Base-by-base conservation (phyloP, 2,329 filamentous ascomycete genomes). In the Chaetomium globosum region DNA sequence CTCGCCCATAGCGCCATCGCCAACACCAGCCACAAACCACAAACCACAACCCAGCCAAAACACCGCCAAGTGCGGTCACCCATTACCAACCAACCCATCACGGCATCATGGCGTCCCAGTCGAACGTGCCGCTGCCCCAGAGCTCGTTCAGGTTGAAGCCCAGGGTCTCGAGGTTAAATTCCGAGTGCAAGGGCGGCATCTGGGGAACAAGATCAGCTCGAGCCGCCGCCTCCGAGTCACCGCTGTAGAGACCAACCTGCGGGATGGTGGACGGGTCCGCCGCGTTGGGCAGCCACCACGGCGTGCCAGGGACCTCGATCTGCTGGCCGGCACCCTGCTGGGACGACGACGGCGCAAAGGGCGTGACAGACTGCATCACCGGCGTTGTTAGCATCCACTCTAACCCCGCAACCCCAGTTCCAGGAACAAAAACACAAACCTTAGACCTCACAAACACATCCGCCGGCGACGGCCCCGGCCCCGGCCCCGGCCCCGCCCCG, bases 81-180 rank as follows among this genome's bases (percentile, higher is more conserved):
- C 39, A n/a, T n/a, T 16, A 4, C 39, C 39, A 16, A 43, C 39
- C 16, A 16, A 43, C 39, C 16, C 39, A 19, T 65, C 55, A 67
- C 46, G 60, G 46, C 63, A 69, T 69, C 62, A 66, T 67, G 4
- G 65, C 57, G 46, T 71, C 69, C 69, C 69, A 71, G 21, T 72
- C 72, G 69, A 71, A 72, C 2, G 49, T 67, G 13, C 69, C 68
- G 63, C 83, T 82, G 49, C 81, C 83, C 83, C 83, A 85, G 61
- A 85, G 76, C 68, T 85, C 83, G 66, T 84, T 84, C 59, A 85
- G 73, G 67, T 85, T 83, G 61, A 83, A 77, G 3, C 83, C 83
- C 57, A 85, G 74, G 52, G 83, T 74, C 70, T 85, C 83, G 58
- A 85, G 78, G 69, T 80, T 84, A 65, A 83, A 82, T 64, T 85